Evolutionary conservation across 495 filamentous ascomycete species (phyloP).

Genomic region (Filosporella fistucella): DNA sequence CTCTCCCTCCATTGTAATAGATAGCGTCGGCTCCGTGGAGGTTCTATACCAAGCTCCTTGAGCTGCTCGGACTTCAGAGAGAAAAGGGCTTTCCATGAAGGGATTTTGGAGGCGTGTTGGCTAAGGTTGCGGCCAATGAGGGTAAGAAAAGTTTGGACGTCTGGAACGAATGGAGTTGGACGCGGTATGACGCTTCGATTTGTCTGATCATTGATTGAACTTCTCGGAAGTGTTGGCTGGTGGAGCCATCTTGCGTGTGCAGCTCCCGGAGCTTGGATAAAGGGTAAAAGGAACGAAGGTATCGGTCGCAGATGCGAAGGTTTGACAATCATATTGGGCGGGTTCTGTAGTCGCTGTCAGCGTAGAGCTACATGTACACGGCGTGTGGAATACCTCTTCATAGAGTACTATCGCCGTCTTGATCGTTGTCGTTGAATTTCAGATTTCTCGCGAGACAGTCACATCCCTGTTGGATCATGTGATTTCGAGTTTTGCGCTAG

Average conservation of each 20-base stretch:
- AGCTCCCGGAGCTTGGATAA: conserved; percentile 13
- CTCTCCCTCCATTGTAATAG: conserved; percentile 81
- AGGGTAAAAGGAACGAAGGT: conserved; percentile 23
- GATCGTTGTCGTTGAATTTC: no score
- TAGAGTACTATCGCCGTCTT: no score
- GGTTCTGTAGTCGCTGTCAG: conserved; percentile 3
- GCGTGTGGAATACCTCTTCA: no score
- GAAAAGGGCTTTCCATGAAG: conserved; percentile 87
- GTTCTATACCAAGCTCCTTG: conserved; percentile 78
- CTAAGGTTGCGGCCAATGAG: conserved; percentile 84
- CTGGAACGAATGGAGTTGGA: conserved; percentile 80
- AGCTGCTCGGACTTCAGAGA: conserved; percentile 70
- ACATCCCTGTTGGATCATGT: no score
- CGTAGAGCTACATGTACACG: background rate
- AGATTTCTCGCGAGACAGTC: no score
- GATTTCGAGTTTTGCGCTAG: no score
- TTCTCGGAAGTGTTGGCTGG: conserved; percentile 13
- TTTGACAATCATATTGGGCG: conserved; percentile 16
- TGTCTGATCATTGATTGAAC: no score
- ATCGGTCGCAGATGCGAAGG: conserved; percentile 18
- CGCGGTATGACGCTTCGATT: no score
- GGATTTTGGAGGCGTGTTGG: conserved; percentile 76
- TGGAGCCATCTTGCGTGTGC: no score
- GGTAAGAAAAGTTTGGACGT: conserved; percentile 81
- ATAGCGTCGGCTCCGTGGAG: conserved; percentile 74